phyloP scores from a whole-genome alignment of 805 yeast species.

The Yarrowia deformans region DNA sequence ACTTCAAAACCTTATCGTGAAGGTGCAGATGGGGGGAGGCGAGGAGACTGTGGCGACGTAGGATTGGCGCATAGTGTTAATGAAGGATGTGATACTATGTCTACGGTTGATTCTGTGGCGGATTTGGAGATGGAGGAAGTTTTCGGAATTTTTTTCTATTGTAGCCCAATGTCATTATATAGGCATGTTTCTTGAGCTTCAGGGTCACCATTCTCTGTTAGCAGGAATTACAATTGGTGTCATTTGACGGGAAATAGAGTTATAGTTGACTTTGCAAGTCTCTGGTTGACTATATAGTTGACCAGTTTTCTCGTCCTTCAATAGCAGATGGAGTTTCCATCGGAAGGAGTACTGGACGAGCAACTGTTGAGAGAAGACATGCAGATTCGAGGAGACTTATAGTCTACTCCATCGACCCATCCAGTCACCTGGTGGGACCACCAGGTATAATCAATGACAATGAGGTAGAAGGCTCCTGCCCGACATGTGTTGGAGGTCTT shows the following conservation, averaged over 20 bases:
- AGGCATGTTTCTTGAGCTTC: too few species aligned
- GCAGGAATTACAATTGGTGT: too few species aligned
- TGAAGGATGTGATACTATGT: background rate
- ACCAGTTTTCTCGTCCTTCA: background rate
- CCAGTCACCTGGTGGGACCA: background rate
- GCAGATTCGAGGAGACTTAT: conserved; percentile 4
- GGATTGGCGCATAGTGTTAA: background rate
- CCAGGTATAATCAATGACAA: background rate
- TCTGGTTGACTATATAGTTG: background rate
- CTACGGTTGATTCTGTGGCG: too few species aligned
- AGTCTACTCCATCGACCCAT: conserved; percentile 9
- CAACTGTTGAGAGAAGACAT: conserved; percentile 25
- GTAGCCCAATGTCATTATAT: too few species aligned
- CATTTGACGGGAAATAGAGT: too few species aligned
- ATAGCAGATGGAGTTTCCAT: background rate
- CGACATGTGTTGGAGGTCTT: conserved; percentile 7
- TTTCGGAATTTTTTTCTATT: background rate
- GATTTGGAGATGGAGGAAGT: too few species aligned
- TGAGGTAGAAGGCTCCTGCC: conserved; percentile 7
- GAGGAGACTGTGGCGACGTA: background rate
- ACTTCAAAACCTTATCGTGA: conserved; percentile 23
- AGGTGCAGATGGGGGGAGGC: background rate
- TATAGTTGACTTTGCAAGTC: too few species aligned
- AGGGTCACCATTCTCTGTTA: too few species aligned
- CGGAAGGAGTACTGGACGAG: background rate